phyloP scores from a whole-genome alignment of 371 early-diverging fungal genomes.

The Sporodiniella umbellata region DNA sequence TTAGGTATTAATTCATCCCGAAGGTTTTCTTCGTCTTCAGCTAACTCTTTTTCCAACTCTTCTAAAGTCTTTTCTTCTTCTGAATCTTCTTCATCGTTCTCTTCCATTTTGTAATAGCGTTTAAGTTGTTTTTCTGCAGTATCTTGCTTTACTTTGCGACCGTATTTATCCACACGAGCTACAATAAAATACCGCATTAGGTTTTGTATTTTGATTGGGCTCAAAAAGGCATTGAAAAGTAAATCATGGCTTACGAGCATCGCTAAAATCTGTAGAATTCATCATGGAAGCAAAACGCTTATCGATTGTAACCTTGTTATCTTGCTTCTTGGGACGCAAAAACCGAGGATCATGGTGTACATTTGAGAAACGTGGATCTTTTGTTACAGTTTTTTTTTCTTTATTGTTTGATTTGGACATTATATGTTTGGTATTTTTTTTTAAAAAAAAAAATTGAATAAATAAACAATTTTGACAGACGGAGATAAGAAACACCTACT shows the following conservation, averaged over 20 bases:
- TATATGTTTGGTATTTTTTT: not conserved
- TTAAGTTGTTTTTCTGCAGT: slow-evolving; percentile 55
- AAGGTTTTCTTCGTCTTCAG: slow-evolving; percentile 42
- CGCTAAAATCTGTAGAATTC: slow-evolving; percentile 71
- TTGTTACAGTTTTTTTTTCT: slow-evolving; percentile 38
- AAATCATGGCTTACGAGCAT: slow-evolving; percentile 49
- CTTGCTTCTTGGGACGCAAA: slow-evolving; percentile 72
- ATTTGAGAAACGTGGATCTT: slow-evolving; percentile 81
- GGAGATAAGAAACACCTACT: not conserved
- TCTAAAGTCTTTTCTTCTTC: slow-evolving; percentile 36
- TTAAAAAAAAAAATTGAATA: not conserved
- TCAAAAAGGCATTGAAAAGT: not conserved
- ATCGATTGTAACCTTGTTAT: slow-evolving; percentile 87
- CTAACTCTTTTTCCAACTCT: slow-evolving; percentile 46
- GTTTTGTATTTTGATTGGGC: not conserved
- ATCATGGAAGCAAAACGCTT: slow-evolving; percentile 83
- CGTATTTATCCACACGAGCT: slow-evolving; percentile 89
- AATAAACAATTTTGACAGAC: not conserved
- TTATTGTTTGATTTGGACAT: slow-evolving; percentile 14
- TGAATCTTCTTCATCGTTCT: slow-evolving; percentile 33
- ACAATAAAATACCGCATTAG: not conserved
- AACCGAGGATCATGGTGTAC: slow-evolving; percentile 91
- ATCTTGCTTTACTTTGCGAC: slow-evolving; percentile 57
- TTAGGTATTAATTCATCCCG: slow-evolving; percentile 23
- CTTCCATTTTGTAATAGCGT: slow-evolving; percentile 59